Evolutionary conservation across 805 yeast species (phyloP), one percentile per base, ranked within the genome.

Genomic region (Candida chilensis): DNA sequence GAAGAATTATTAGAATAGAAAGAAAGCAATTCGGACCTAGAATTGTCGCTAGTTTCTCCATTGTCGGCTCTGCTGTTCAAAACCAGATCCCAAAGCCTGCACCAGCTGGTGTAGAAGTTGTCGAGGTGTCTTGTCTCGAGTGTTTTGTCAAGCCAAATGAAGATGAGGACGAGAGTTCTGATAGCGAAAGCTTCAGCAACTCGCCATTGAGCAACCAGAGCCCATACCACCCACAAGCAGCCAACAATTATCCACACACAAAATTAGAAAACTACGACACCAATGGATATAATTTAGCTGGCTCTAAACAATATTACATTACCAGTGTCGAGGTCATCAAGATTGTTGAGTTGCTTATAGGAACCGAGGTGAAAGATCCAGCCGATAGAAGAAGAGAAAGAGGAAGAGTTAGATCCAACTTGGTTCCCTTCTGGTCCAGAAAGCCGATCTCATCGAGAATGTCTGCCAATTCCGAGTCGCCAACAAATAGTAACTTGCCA

Each of bases 281-380:
- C n/a, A n/a, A n/a, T n/a, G n/a, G n/a, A n/a, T n/a, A n/a, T n/a
- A n/a, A n/a, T 36, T 3, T 50, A 53, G 20, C 38, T 41, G 8
- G 54, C 47, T 18, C 37, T 36, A 15, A 56, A 27, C 59, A 56
- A 35, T 61, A 54, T 45, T 76, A 74, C 52, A 71, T 77, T 33
- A 77, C 84, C 1, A 67, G 77, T 33, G 82, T 77, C 20, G 84
- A 77, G 44, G 81, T 77, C 14, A 68, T 77, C 37, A 75, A 69
- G 48, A 69, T 77, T 38, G 78, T 77, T 18, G 83, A 77, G 50
- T 46, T 74, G 30, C 46, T 77, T 27, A 72, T 77, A 37, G 78
- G 78, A 5, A 58, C 67, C 3, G 63, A 63, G 33, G 44, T 48
- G 20, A 52, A 51, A 32, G 67, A 67, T 33, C 61, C 71, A 4